These are phyloP conservation scores for Nakazawaea ernobii DNA, from an alignment of 805 yeast species.

Conservation along the genomic window DNA sequence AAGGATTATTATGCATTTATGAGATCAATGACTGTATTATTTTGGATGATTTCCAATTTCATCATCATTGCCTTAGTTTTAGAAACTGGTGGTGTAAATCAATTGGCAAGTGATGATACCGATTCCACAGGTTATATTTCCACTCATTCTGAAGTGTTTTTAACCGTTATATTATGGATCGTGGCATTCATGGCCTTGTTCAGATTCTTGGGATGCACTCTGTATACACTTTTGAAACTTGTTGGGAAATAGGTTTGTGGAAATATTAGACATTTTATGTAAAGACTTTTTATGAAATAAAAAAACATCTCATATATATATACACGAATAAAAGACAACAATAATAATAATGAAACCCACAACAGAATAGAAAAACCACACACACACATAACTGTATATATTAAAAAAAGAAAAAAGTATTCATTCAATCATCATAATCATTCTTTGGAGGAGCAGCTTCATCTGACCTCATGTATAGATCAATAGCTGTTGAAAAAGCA, in stretches of 20 bases:
- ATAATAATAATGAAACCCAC: background rate
- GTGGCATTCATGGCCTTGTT: constrained; percentile 88
- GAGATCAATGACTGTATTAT: constrained; percentile 80
- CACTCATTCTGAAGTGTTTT: constrained; percentile 53
- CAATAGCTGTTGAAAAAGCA: constrained; percentile 87
- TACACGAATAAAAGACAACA: background rate
- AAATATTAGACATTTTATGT: background rate
- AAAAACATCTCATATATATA: background rate
- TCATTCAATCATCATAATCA: constrained; percentile 65
- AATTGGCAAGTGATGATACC: constrained; percentile 29
- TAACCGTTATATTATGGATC: constrained; percentile 85
- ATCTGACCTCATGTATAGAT: constrained; percentile 80
- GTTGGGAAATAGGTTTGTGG: constrained; percentile 5
- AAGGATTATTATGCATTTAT: constrained; percentile 86
- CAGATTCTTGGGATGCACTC: constrained; percentile 69
- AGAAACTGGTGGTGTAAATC: constrained; percentile 73
- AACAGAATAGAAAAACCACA: background rate
- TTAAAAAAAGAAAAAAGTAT: background rate
- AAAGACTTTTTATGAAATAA: background rate
- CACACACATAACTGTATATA: too few relatives aligned
- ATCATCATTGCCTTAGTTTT: constrained; percentile 77
- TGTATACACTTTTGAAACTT: constrained; percentile 28
- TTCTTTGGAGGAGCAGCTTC: constrained; percentile 76
- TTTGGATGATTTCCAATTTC: constrained; percentile 87
- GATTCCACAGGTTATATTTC: constrained; percentile 24